Conservation (phyloP, 2,329 filamentous ascomycete genomes). For the Triangularia verruculosa region DNA sequence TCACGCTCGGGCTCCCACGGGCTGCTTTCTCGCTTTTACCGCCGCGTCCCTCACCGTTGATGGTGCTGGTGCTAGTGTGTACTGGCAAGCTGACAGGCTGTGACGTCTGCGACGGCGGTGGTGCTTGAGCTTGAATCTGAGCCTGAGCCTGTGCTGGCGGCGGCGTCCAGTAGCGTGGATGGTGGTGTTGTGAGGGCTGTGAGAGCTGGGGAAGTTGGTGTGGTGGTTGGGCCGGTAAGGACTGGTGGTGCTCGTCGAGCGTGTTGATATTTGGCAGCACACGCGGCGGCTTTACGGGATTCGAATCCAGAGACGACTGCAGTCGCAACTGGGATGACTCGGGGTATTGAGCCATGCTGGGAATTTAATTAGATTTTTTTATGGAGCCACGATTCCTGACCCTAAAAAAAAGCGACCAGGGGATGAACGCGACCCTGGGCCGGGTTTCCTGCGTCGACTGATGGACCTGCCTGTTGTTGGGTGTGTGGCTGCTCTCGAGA, state of each 20-base stretch:
- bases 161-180: conserved; percentile 18
- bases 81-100: conserved; percentile 21
- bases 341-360: conserved; percentile 37
- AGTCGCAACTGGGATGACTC: conserved; percentile 27
- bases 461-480: conserved; percentile 24
- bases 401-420: conserved; percentile 31
- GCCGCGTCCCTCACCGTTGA: conserved; percentile 13
- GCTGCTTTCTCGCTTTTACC: conserved; percentile 19
- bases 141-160: conserved; percentile 18
- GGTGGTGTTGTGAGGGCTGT: conserved; percentile 11
- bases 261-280: conserved; percentile 23
- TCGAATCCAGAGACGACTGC: conserved; percentile 26
- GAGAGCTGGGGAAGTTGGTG: conserved; percentile 17
- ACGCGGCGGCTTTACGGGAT: conserved; percentile 27
- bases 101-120: conserved; percentile 14
- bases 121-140: conserved; percentile 17
- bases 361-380: conserved; percentile 41
- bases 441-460: conserved; percentile 32
- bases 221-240: conserved; percentile 12
- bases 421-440: conserved; percentile 34
- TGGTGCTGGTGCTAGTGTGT: conserved; percentile 15
- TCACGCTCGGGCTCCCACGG: conserved; percentile 20
- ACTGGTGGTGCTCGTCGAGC: conserved; percentile 16
- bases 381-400: conserved; percentile 38
- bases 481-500: conserved; percentile 27